Percentiles rank a stretch among this genome's conserved stretches.
Evolutionary conservation across 768 basidiomycete genomes (phyloP).

Genomic region (Gymnopilus junonius): DNA sequence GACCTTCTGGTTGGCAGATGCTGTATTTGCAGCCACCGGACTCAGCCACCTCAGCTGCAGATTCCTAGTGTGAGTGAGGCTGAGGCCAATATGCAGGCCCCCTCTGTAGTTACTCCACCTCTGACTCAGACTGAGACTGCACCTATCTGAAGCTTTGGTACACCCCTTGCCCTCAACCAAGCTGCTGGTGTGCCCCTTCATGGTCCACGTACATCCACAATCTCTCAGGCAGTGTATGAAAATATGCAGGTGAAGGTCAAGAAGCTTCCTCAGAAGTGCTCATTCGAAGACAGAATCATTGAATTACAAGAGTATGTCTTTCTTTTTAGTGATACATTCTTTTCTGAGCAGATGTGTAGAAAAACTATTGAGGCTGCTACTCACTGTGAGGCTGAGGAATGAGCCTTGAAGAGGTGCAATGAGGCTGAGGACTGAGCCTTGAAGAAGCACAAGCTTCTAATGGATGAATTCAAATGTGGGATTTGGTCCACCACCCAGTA

Average conservation of each 20-base stretch:
- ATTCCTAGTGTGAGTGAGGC: not conserved
- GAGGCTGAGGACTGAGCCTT: too few relatives aligned
- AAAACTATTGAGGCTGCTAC: too few relatives aligned
- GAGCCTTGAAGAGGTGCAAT: not conserved
- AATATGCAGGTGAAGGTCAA: not conserved
- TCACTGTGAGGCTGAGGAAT: not conserved
- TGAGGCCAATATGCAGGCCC: not conserved
- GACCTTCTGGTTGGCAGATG: constrained; percentile 25
- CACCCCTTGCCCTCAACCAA: too few relatives aligned
- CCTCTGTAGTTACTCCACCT: not conserved
- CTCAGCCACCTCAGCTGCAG: too few relatives aligned
- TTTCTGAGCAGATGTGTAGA: too few relatives aligned
- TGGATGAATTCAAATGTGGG: too few relatives aligned
- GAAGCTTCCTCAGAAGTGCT: not conserved
- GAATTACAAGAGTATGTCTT: not conserved
- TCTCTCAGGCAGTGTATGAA: not conserved
- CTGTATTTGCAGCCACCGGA: constrained; percentile 23
- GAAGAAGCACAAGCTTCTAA: too few relatives aligned
- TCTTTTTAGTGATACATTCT: not conserved
- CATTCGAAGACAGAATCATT: not conserved
- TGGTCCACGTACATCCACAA: not conserved
- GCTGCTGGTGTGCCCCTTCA: not conserved
- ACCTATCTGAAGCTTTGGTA: too few relatives aligned
- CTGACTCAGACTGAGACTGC: not conserved
- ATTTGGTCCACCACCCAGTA: too few relatives aligned